phyloP scores from a whole-genome alignment of 768 basidiomycete genomes.

The Chlorophyllum brunneum region DNA sequence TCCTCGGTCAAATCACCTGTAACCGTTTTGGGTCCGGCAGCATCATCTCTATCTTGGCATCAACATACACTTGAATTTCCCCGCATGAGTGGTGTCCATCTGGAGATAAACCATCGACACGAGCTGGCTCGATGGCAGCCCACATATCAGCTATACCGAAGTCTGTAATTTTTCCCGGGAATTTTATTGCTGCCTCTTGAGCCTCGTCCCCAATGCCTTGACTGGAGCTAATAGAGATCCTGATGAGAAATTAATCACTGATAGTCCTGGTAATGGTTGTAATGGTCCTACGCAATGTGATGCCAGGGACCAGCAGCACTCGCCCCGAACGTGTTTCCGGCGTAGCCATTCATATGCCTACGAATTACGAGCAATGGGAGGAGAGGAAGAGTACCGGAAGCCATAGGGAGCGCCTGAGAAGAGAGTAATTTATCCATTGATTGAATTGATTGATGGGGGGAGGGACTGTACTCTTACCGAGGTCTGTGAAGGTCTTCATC shows the following conservation, averaged over 20 bases:
- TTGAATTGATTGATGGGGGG: neutral
- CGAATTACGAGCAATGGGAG: neutral
- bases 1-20: constrained; percentile 49
- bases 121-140: constrained; percentile 52
- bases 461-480: constrained; percentile 27
- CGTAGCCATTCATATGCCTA: constrained; percentile 20
- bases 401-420: constrained; percentile 8
- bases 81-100: constrained; percentile 49
- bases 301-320: constrained; percentile 41
- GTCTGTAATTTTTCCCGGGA: constrained; percentile 43
- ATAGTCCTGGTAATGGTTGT: neutral
- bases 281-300: constrained; percentile 45
- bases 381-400: neutral
- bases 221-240: constrained; percentile 25
- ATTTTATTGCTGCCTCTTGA: constrained; percentile 26
- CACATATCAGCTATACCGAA: constrained; percentile 53
- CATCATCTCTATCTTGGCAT: no score
- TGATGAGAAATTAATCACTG: constrained; percentile 20
- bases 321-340: constrained; percentile 22
- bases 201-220: constrained; percentile 29
- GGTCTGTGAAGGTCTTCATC: constrained; percentile 51
- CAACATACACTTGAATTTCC: constrained; percentile 40
- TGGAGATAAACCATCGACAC: constrained; percentile 58
- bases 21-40: no score
- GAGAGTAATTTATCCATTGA: neutral